phyloP scores from a whole-genome alignment of 169 alveolate species.

The Cryptosporidium sp. region DNA sequence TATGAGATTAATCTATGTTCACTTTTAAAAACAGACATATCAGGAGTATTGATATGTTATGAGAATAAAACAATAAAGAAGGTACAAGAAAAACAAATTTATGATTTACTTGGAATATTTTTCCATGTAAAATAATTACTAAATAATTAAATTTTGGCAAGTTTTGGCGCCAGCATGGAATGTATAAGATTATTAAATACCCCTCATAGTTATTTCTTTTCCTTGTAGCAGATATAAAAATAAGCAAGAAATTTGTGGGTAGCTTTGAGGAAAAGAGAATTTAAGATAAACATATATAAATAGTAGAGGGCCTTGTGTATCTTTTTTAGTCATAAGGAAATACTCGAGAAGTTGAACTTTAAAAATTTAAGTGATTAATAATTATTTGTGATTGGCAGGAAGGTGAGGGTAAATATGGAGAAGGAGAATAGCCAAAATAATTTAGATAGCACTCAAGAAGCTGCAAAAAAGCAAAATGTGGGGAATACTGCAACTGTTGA shows the following conservation, averaged over 20 bases:
- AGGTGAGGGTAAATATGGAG: constrained; percentile 1
- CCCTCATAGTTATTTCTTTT: background rate
- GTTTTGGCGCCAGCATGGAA: background rate
- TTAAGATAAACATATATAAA: too few species aligned
- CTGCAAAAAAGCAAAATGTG: background rate
- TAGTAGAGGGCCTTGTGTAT: background rate
- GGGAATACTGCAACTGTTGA: background rate
- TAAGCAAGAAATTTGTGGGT: background rate
- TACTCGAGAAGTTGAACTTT: too few species aligned
- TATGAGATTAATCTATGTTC: too few species aligned
- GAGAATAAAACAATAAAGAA: too few species aligned
- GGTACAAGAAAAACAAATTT: background rate
- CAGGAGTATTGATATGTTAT: too few species aligned
- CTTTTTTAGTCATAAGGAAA: background rate
- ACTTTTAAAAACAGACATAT: too few species aligned
- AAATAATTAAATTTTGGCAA: background rate
- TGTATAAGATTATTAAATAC: background rate
- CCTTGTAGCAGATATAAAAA: background rate
- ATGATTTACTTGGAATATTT: background rate
- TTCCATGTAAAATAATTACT: background rate
- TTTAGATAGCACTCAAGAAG: constrained; percentile 12
- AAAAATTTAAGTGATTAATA: too few species aligned
- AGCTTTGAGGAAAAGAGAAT: background rate
- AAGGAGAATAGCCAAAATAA: background rate
- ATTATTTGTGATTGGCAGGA: background rate